Evolutionary conservation across 345 rosid genomes (phyloP), one percentile per base, ranked within the genome.

Genomic region (Heritiera littoralis): DNA sequence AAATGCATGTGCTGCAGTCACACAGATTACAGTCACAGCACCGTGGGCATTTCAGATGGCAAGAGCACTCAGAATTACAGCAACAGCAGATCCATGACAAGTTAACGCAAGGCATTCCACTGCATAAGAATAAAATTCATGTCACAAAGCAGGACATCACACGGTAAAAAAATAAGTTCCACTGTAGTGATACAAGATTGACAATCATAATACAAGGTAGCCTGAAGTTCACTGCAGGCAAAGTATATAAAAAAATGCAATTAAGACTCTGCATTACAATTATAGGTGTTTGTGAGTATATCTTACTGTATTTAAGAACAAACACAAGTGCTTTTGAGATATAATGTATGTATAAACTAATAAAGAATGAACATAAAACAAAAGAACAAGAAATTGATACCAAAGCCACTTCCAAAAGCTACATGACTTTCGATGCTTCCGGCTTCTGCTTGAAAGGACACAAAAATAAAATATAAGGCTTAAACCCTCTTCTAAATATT

Each of bases 81-180:
- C 94, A 88, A 80, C 97, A 91, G 38, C 74, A 48, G 74, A 51
- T 8, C 64, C 75, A 91, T 14, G 89, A 89, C 67, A 91, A 67
- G 63, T 82, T 91, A 65, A 87, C 85, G 65, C 98, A 88, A 59
- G 93, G 90, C 9, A 81, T 54, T 80, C 92, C 85, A 66, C 94
- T 87, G 93, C 87, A 85, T 45, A 82, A 79, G 18, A 20, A 48
- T 13, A 43, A 17, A 76, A 63, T 38, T 55, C 51, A 48, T 18
- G 65, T 63, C 61, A 48, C 65, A 38, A 79, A 58, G 32, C 51
- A 73, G 17, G 51, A 35, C 9, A 51, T 23, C 28, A 23, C 28
- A 23, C 28, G 28, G 28, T 23, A 23, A 23, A 23, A 23, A 23
- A 23, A 23, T 23, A 23, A 23, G 28, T 60, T 60, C 65, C 23